Conservation (phyloP, 208 protist species). For the Acanthamoeba royreba region DNA sequence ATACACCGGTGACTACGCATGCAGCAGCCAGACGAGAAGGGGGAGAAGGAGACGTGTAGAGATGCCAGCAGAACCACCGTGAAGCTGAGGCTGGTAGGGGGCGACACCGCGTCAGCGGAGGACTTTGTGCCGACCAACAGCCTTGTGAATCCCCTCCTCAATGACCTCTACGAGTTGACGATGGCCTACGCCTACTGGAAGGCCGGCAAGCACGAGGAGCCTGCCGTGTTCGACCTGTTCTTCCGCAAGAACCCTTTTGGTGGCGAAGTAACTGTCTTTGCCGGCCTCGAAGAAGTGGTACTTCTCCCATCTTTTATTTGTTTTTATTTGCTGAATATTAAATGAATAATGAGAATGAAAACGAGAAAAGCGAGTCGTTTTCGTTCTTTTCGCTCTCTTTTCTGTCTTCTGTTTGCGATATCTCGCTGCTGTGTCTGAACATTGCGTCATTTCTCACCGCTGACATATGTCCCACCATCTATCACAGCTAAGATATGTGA, state of each 20-base stretch:
- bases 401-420: background rate
- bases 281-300: constrained; percentile 76
- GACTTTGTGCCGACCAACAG: background rate
- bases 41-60: background rate
- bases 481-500: background rate
- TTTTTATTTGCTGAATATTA: background rate
- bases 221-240: constrained; percentile 85
- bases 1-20: too few species aligned
- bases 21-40: background rate
- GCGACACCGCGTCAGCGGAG: background rate
- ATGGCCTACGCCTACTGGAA: constrained; percentile 83
- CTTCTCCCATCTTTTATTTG: background rate
- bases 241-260: constrained; percentile 88
- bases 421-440: background rate
- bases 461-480: too few species aligned
- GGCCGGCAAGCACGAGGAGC: constrained; percentile 63
- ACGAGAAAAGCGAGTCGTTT: background rate
- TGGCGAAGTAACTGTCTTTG: constrained; percentile 85
- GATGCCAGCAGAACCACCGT: background rate
- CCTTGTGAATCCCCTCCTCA: background rate
- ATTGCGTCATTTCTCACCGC: too few species aligned
- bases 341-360: background rate
- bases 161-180: constrained; percentile 76
- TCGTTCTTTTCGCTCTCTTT: background rate
- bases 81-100: background rate